Base-by-base conservation (phyloP, 345 rosid species). In the Boechera divaricarpa region DNA sequence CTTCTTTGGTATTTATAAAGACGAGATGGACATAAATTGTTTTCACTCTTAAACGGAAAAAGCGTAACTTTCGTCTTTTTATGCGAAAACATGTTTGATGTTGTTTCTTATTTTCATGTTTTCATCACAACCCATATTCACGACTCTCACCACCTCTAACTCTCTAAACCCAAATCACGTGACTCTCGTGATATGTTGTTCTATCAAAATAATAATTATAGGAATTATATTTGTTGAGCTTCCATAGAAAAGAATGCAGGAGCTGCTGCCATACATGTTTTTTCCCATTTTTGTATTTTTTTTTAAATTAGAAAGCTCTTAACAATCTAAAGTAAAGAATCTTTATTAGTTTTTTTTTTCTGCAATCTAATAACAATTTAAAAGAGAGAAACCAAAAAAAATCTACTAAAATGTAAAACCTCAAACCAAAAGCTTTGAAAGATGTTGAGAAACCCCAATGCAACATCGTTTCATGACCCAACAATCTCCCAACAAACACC, bases 81-180 rank as follows among this genome's bases (percentile, higher is more conserved):
- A 66, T 39, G 62, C 5, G 33, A 60, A 60, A 68, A 76, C 74
- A 68, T 76, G 63, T 12, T 75, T 75, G 67, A 24, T 74, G 57
- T 44, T 45, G 57, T 55, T 45, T 56, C 58, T 44, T 44, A 10
- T 15, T 6, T 65, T 64, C 67, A 67, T 58, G 68, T 67, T 38
- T 67, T 31, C 38, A 29, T 29, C 54, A 68, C 55, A 59, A 49
- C 29, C 51, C 68, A 48, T 38, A 36, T 18, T 75, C 73, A 67
- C 62, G 62, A 76, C 10, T 68, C 55, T 51, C 63, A 60, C 31
- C 18, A 26, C 18, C 31, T 58, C 18, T 47, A 45, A 16, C 32
- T 57, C 44, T 48, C 35, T 67, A 18, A 28, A 12, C 61, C 36
- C 61, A 48, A 58, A 68, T 32, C 55, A 49, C 38, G 74, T 60